Evolutionary conservation across 2,329 filamentous ascomycete genomes (phyloP).

Genomic region (Fusarium acutatum): DNA sequence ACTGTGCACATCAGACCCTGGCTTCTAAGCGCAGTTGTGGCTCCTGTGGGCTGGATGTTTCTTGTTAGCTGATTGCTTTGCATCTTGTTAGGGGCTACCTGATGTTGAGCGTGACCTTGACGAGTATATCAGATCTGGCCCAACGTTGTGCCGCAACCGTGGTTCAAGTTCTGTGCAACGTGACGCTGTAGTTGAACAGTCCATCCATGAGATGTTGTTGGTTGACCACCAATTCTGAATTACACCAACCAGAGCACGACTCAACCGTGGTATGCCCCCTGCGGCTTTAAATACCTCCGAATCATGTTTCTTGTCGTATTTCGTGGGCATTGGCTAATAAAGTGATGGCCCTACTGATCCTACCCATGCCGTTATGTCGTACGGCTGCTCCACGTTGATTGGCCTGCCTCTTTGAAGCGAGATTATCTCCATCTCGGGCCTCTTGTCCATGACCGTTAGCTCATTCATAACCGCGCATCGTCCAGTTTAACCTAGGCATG

Average conservation of each 20-base stretch:
- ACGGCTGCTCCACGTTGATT: conserved; percentile 35
- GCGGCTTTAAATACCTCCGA: conserved; percentile 21
- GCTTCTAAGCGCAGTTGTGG: conserved; percentile 27
- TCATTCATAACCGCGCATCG: conserved; percentile 31
- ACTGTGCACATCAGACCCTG: neutral
- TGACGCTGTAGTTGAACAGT: conserved; percentile 8
- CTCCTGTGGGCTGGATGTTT: conserved; percentile 14
- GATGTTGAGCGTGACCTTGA: neutral
- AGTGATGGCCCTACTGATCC: conserved; percentile 10
- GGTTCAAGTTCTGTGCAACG: neutral
- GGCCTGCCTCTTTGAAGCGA: conserved; percentile 35
- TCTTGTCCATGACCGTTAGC: conserved; percentile 26
- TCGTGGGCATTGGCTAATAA: conserved; percentile 23
- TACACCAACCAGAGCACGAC: conserved; percentile 9
- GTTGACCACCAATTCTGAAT: neutral
- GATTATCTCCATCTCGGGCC: conserved; percentile 43
- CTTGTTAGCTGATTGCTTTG: conserved; percentile 13
- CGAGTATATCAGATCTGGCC: conserved; percentile 5
- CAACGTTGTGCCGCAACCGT: neutral
- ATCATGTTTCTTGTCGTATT: conserved; percentile 38
- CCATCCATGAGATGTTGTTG: conserved; percentile 12
- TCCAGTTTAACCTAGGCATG: conserved; percentile 24
- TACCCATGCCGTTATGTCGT: conserved; percentile 37
- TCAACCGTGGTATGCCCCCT: neutral
- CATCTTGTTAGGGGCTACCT: conserved; percentile 5